A percentile compares a stretch with the other conserved stretches of the same genome.
phyloP scores from a whole-genome alignment of 371 early-diverging fungal genomes.

The Gilbertella persicaria region DNA sequence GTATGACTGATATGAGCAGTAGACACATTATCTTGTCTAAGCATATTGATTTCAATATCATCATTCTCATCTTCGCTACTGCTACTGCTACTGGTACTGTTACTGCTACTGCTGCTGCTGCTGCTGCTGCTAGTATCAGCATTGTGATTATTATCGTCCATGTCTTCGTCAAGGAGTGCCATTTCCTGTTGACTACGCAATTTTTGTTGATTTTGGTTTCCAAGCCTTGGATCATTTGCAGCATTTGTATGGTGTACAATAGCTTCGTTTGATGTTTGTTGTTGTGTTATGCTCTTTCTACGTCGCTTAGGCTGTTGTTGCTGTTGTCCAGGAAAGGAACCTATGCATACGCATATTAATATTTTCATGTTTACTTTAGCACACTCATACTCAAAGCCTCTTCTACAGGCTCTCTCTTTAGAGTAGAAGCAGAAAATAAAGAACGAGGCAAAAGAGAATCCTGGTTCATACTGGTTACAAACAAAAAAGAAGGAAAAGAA shows the following conservation, averaged over 20 bases:
- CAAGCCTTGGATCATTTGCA: not conserved
- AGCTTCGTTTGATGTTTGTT: not conserved
- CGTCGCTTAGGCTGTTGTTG: not conserved
- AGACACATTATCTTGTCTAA: constrained; percentile 1
- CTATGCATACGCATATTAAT: not conserved
- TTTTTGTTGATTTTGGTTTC: too few species aligned
- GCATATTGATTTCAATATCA: constrained; percentile 2
- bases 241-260: not conserved
- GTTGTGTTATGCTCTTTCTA: not conserved
- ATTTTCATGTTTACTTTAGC: not conserved
- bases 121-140: not conserved
- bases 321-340: not conserved
- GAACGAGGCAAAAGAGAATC: constrained; percentile 18
- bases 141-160: not conserved
- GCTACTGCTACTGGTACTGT: constrained; percentile 6
- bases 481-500: not conserved
- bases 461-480: not conserved
- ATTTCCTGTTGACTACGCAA: not conserved
- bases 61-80: not conserved
- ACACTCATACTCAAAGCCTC: constrained; percentile 2
- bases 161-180: not conserved
- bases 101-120: constrained; percentile 12
- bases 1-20: constrained; percentile 7
- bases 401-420: constrained; percentile 17
- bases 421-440: constrained; percentile 25